Percentiles rank a stretch among this genome's conserved stretches.
Evolutionary conservation across 495 filamentous ascomycete species (phyloP).

Genomic region (Cercophora samala): DNA sequence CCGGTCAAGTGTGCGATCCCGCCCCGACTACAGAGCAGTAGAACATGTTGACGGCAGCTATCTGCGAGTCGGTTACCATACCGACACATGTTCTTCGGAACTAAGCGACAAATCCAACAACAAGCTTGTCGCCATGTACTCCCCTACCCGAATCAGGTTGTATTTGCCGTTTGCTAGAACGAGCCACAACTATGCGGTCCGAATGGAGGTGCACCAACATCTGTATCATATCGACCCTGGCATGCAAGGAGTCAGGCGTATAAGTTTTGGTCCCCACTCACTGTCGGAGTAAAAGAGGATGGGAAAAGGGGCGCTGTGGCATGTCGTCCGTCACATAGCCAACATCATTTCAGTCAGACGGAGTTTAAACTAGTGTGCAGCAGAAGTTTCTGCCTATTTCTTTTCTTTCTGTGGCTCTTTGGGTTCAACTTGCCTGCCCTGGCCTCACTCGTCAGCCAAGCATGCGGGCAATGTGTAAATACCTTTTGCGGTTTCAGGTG

Average conservation of each 20-base stretch:
- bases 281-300: neutral
- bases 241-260: neutral
- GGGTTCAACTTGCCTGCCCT: neutral
- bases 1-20: neutral
- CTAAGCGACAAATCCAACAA: neutral
- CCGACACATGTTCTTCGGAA: neutral
- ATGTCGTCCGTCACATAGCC: neutral
- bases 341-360: neutral
- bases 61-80: neutral
- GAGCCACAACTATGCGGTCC: neutral
- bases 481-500: neutral
- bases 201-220: neutral
- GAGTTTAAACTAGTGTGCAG: neutral
- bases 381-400: neutral
- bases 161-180: constrained; percentile 4
- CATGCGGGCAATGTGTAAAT: neutral
- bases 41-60: neutral
- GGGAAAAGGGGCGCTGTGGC: neutral
- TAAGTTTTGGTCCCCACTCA: neutral
- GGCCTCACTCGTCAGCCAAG: neutral
- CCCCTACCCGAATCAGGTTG: neutral
- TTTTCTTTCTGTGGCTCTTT: neutral
- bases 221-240: neutral
- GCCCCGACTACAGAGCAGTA: too few species aligned
- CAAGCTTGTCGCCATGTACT: neutral